Evolutionary conservation across 1,284 basidiomycete species (phyloP).

Genomic region (Xerocomus amazonicus): DNA sequence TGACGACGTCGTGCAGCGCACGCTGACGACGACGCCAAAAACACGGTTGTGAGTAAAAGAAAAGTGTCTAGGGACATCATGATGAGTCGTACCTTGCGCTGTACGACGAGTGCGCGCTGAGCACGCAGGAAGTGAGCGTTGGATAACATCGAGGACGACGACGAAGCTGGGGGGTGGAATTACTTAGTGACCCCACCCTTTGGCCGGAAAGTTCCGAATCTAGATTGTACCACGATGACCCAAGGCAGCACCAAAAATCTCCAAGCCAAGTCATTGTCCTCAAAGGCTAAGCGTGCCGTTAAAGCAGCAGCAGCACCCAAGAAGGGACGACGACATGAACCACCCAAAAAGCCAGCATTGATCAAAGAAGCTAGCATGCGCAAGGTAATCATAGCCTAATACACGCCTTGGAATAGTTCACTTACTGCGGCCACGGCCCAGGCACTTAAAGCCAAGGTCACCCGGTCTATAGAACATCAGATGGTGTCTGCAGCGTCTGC

Average conservation of each 20-base stretch:
- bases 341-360: conserved; percentile 68
- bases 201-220: conserved; percentile 30
- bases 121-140: conserved; percentile 46
- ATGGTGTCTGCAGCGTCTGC: conserved; percentile 84
- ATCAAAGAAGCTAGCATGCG: conserved; percentile 69
- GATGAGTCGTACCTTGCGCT: conserved; percentile 39
- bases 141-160: conserved; percentile 44
- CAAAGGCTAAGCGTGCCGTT: conserved; percentile 49
- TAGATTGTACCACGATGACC: conserved; percentile 35
- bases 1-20: conserved; percentile 65
- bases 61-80: too few species aligned
- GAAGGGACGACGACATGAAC: conserved; percentile 66
- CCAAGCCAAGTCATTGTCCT: conserved; percentile 43
- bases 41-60: too few species aligned
- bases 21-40: conserved; percentile 42
- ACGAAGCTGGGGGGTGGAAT: conserved; percentile 12
- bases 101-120: conserved; percentile 43
- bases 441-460: conserved; percentile 85
- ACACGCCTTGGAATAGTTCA: not conserved
- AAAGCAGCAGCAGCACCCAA: conserved; percentile 65
- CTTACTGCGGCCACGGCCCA: conserved; percentile 29
- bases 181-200: not conserved
- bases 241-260: conserved; percentile 71
- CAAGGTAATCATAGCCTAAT: conserved; percentile 43
- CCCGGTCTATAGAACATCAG: conserved; percentile 84